Percentiles rank a stretch among this genome's conserved stretches.
Conservation (phyloP, 805 yeast genomes). For the Candida succiphila region DNA sequence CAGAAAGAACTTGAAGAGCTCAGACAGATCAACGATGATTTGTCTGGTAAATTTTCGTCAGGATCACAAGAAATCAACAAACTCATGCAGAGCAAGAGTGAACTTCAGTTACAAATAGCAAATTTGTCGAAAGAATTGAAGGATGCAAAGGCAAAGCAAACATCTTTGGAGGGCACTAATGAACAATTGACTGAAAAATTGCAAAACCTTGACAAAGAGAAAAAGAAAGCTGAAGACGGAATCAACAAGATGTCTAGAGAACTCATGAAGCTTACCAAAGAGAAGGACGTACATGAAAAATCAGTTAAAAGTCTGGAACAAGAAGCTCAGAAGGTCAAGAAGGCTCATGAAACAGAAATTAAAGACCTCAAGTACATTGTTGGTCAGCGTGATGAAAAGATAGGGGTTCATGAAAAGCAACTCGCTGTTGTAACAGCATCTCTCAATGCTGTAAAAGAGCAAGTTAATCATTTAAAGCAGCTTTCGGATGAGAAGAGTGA, state of each 20-base stretch:
- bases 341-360: slow-evolving; percentile 25
- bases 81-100: slow-evolving; percentile 11
- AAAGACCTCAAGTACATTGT: slow-evolving; percentile 14
- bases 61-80: slow-evolving; percentile 17
- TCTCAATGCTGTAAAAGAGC: slow-evolving; percentile 11
- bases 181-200: slow-evolving; percentile 22
- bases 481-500: slow-evolving; percentile 14
- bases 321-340: slow-evolving; percentile 21
- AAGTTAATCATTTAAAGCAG: slow-evolving; percentile 15
- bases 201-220: slow-evolving; percentile 22
- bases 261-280: slow-evolving; percentile 52
- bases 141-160: slow-evolving; percentile 11
- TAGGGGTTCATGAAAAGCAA: slow-evolving; percentile 12
- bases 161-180: slow-evolving; percentile 10
- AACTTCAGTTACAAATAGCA: slow-evolving; percentile 25
- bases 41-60: slow-evolving; percentile 12
- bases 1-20: slow-evolving; percentile 23
- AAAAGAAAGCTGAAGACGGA: slow-evolving; percentile 62
- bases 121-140: slow-evolving; percentile 9
- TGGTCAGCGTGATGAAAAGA: slow-evolving; percentile 12
- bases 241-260: slow-evolving; percentile 88
- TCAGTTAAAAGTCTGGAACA: slow-evolving; percentile 32
- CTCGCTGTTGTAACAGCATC: slow-evolving; percentile 9
- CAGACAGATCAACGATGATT: slow-evolving; percentile 16
- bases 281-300: slow-evolving; percentile 41